phyloP scores from a whole-genome alignment of 2,329 filamentous ascomycete species.

The Xylariomycetidae sp. region DNA sequence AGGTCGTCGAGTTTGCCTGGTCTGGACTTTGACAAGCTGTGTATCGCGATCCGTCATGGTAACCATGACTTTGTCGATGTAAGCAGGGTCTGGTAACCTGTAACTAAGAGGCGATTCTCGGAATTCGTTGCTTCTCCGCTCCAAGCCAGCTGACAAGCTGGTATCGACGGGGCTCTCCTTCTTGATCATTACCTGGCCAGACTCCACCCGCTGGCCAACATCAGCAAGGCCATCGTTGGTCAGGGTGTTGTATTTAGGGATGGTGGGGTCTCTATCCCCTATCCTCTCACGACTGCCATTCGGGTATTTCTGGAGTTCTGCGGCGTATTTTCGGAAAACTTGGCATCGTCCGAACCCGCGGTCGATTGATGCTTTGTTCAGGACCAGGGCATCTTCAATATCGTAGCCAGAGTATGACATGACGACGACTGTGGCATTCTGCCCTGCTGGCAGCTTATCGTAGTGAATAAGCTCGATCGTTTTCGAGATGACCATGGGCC shows the following conservation, averaged over 20 bases:
- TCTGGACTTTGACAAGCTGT: constrained; percentile 87
- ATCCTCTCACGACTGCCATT: constrained; percentile 69
- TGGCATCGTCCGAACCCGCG: constrained; percentile 94
- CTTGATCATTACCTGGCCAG: constrained; percentile 82
- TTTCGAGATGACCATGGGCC: constrained; percentile 94
- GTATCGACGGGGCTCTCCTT: constrained; percentile 82
- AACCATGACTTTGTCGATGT: constrained; percentile 95
- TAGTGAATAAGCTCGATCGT: constrained; percentile 97
- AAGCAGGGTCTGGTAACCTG: constrained; percentile 74
- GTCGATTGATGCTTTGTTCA: constrained; percentile 95
- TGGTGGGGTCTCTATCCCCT: constrained; percentile 56
- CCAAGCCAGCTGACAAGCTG: constrained; percentile 63
- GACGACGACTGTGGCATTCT: constrained; percentile 95
- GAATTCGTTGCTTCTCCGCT: constrained; percentile 56
- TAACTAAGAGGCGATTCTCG: constrained; percentile 70
- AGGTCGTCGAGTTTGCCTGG: constrained; percentile 88
- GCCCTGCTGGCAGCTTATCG: constrained; percentile 92
- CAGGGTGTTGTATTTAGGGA: constrained; percentile 62
- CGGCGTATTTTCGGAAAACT: constrained; percentile 92
- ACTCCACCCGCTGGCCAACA: constrained; percentile 72
- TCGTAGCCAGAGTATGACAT: constrained; percentile 99
- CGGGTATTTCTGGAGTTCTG: constrained; percentile 80
- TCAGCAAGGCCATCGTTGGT: constrained; percentile 84
- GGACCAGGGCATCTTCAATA: constrained; percentile 94
- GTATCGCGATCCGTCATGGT: constrained; percentile 83